Percentiles rank a stretch among this genome's conserved stretches.
phyloP scores from a whole-genome alignment of 176 grass and related monocot genomes.

The Zea luxurians region DNA sequence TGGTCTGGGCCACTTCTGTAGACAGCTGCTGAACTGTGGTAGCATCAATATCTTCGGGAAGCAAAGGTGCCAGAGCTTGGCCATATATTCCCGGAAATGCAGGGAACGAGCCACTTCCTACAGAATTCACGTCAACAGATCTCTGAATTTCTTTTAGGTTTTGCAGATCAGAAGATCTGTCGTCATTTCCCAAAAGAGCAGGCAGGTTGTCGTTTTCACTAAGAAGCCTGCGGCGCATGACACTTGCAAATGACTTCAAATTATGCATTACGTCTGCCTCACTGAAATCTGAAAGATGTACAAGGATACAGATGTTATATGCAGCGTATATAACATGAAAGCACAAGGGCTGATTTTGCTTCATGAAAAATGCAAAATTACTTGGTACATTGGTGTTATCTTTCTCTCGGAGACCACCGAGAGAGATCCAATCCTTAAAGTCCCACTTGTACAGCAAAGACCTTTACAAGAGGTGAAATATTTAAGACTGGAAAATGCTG shows the following conservation, averaged over 20 bases:
- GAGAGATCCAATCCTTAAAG: conserved; percentile 41
- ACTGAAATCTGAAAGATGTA: conserved; percentile 43
- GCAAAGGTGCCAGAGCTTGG: conserved; percentile 39
- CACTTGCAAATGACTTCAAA: conserved; percentile 41
- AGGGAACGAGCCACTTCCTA: conserved; percentile 76
- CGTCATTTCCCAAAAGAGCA: conserved; percentile 66
- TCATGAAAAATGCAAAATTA: conserved; percentile 37
- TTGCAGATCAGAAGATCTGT: not conserved
- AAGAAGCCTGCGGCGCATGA: conserved; percentile 55
- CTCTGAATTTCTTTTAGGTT: conserved; percentile 39
- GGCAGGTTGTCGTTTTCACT: conserved; percentile 63
- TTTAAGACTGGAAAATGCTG: conserved; percentile 5
- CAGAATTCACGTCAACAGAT: conserved; percentile 51
- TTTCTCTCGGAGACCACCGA: conserved; percentile 28
- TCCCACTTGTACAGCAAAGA: conserved; percentile 33
- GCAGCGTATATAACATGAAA: conserved; percentile 1
- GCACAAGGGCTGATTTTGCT: conserved; percentile 22
- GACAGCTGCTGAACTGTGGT: conserved; percentile 23
- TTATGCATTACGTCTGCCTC: conserved; percentile 43
- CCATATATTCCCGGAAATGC: conserved; percentile 49
- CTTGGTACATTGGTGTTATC: conserved; percentile 47
- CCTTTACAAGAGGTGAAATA: conserved; percentile 34
- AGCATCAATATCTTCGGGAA: conserved; percentile 44
- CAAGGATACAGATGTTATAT: conserved; percentile 23
- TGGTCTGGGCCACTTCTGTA: conserved; percentile 45